Evolutionary conservation across 306 rosid genomes (phyloP), one percentile per base, ranked within the genome.

Genomic region (Castanea crenata): DNA sequence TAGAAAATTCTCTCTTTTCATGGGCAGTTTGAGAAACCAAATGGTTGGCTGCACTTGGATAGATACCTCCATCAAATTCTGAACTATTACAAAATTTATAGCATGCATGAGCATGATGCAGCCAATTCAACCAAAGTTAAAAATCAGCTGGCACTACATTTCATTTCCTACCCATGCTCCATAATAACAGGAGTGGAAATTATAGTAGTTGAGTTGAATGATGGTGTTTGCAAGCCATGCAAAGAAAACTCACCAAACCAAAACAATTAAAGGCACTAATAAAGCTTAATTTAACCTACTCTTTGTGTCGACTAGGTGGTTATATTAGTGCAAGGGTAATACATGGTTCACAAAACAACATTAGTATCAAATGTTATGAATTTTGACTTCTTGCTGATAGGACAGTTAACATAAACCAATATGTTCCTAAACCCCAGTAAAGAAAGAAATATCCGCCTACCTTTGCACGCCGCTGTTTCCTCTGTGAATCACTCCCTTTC

Each of bases 401-500:
- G 54, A 49, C 54, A 49, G 54, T 49, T 49, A 49, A 49, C 54
- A 49, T 20, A 59, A 59, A 23, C 15, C 71, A 67, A 6, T 35
- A 32, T 7, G 51, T 67, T 67, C 71, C 51, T 67, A 19, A 67
- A 67, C 19, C 12, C 51, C 15, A 6, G 44, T 65, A 46, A 32
- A 72, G 27, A 49, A 76, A 63, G 69, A 73, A 54, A n/a, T 31
- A 56, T 69, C 32, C n/a, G n/a, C 87, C 57, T 68, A 91, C 99
- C 98, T 92, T 95, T 76, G 96, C 83, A 23, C 97, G 92, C 20
- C 97, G 85, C 19, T 87, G 97, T 85, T 90, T 95, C 86, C 91
- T 88, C 73, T 92, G 97, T 25, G 92, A 78, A 76, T 91, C 93
- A 54, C 73, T 87, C 80, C 88, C 88, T 80, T 89, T 95, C 8